A percentile compares a stretch with the other conserved stretches of the same genome.
Conservation (phyloP, 2,329 filamentous ascomycete genomes). For the Aspergillus transmontanensis region DNA sequence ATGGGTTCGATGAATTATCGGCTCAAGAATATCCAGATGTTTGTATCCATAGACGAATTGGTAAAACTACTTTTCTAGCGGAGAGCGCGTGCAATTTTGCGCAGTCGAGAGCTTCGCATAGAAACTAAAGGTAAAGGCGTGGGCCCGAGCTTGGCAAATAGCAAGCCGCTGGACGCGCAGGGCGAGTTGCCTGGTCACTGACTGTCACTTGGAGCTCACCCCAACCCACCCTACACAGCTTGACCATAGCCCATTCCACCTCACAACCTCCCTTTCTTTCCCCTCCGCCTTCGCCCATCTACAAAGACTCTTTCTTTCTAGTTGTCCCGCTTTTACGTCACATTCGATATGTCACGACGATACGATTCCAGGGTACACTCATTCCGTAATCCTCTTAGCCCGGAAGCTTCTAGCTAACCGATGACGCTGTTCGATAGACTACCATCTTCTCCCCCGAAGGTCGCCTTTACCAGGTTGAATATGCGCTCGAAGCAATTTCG, state of each 20-base stretch:
- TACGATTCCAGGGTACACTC: constrained; percentile 89
- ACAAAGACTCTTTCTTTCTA: constrained; percentile 8
- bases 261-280: constrained; percentile 9
- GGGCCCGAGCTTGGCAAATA: constrained; percentile 43
- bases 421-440: constrained; percentile 63
- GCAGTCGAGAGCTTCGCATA: constrained; percentile 21
- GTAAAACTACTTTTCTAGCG: constrained; percentile 1
- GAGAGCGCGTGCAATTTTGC: constrained; percentile 13
- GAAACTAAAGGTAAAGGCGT: constrained; percentile 21
- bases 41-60: not conserved
- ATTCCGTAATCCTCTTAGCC: constrained; percentile 22
- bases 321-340: constrained; percentile 14
- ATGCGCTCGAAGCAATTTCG: constrained; percentile 97
- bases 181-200: constrained; percentile 39
- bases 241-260: constrained; percentile 19
- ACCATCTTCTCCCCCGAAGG: constrained; percentile 99
- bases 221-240: constrained; percentile 25
- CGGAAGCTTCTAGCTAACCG: constrained; percentile 39
- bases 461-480: constrained; percentile 98
- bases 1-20: not conserved
- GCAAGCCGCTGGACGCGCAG: constrained; percentile 37
- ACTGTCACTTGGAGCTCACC: constrained; percentile 34
- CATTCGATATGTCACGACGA: constrained; percentile 80
- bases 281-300: constrained; percentile 2
- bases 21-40: not conserved